Evolutionary conservation across 495 filamentous ascomycete genomes (phyloP), one percentile per base, ranked within the genome.

Genomic region (Melanomma pulvis-pyrius): DNA sequence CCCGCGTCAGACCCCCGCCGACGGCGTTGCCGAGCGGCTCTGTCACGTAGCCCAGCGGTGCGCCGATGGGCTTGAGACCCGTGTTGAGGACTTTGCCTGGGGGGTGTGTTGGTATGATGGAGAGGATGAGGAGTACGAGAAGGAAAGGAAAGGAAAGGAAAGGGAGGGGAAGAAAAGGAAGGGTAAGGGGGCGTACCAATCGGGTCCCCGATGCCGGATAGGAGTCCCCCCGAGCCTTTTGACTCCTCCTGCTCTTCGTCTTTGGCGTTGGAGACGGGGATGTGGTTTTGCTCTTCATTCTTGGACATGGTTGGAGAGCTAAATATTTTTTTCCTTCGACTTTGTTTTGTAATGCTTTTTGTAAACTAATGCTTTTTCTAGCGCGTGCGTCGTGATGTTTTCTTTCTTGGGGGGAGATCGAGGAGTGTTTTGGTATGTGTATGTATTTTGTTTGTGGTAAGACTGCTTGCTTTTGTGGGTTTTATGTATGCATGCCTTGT

Each of bases 1-100:
- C 71, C 26, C 63, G 66, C 12, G 73, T 75, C n/a, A n/a, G n/a
- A 21, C 60, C 65, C 50, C 66, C 59, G 30, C 73, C 73, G 25
- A 75, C 44, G 1, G 51, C 68, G 41, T 68, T 64, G 57, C 59
- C 54, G 24, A 73, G 52, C 21, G 73, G 73, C 21, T 49, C 63
- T 25, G 73, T 62, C 25, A 71, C 29, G 24, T 59, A 63, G 28
- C 53, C 58, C 29, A 74, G 55, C 3, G 57, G 53, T 2, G 58
- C 66, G 63, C 72, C 72, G 59, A 74, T 46, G 47, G 72, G 72
- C 22, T 56, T 54, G 21, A 74, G 67, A 48, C 58, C 67, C 8
- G 61, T 71, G 51, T 53, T 30, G 15, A 73, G 71, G 34, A 49
- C 71, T 51, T 66, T 63, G 51, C 67, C 67, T 70, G 36, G 22